phyloP scores from a whole-genome alignment of 2,329 filamentous ascomycete genomes.

The Aspergillus quadrilineatus region DNA sequence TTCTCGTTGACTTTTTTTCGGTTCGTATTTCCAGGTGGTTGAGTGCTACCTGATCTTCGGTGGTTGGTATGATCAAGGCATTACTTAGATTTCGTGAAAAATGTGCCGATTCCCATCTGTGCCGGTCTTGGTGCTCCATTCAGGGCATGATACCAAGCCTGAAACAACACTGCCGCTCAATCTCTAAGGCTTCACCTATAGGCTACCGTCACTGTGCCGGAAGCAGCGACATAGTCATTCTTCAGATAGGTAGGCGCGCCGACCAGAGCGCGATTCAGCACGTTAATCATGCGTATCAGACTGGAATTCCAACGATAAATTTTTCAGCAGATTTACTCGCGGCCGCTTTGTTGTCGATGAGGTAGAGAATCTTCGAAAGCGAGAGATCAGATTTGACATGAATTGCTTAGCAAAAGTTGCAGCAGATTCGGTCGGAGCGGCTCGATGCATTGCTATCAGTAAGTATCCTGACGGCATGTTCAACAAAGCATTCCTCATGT shows the following conservation, averaged over 20 bases:
- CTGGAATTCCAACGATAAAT: constrained; percentile 29
- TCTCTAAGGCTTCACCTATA: constrained; percentile 13
- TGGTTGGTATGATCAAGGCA: neutral
- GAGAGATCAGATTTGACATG: constrained; percentile 25
- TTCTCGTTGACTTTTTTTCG: no score
- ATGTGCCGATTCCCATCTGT: constrained; percentile 15
- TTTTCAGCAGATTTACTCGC: constrained; percentile 32
- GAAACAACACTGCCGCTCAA: constrained; percentile 17
- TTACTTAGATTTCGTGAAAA: neutral
- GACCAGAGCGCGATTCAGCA: constrained; percentile 9
- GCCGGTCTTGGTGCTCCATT: constrained; percentile 14
- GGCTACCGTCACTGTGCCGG: constrained; percentile 6
- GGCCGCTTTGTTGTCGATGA: constrained; percentile 31
- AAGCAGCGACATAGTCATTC: constrained; percentile 12
- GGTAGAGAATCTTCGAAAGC: constrained; percentile 22
- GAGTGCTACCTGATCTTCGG: no score
- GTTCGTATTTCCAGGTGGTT: no score
- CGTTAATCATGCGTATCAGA: constrained; percentile 22
- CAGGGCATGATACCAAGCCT: constrained; percentile 10
- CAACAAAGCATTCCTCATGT: constrained; percentile 28
- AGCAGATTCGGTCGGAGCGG: constrained; percentile 22
- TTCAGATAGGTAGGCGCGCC: constrained; percentile 9
- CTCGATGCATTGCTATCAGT: constrained; percentile 19
- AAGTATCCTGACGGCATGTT: constrained; percentile 35
- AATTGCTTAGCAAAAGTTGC: constrained; percentile 22